Evolutionary conservation across 176 grass and related monocot genomes (phyloP).

Genomic region (Alloteropsis semialata): DNA sequence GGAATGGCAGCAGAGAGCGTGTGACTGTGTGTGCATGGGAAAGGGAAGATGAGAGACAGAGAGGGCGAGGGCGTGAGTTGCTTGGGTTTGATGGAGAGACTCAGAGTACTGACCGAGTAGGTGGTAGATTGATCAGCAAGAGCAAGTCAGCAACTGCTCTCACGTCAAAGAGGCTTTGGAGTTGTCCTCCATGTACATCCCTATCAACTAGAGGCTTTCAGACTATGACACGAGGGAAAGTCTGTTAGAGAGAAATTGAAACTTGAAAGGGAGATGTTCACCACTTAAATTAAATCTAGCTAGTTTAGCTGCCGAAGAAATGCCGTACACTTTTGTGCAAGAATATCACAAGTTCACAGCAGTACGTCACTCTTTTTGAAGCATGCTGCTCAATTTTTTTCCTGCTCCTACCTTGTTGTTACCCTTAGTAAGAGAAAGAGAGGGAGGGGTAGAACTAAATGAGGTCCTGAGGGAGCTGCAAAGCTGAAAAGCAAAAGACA

Average conservation of each 20-base stretch:
- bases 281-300: constrained; percentile 2
- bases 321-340: not conserved
- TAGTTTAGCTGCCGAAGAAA: constrained; percentile 16
- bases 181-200: constrained; percentile 5
- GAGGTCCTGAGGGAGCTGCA: constrained; percentile 35
- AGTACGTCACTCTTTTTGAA: constrained; percentile 1
- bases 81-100: not conserved
- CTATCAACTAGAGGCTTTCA: constrained; percentile 29
- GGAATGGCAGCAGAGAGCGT: constrained; percentile 18
- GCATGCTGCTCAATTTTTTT: not conserved
- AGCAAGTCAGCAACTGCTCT: not conserved
- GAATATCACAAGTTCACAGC: not conserved
- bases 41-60: constrained; percentile 5
- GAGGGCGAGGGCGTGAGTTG: not conserved
- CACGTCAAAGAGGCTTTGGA: constrained; percentile 31
- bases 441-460: not conserved
- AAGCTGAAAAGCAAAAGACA: constrained; percentile 90
- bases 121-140: not conserved
- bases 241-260: not conserved
- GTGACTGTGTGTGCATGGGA: constrained; percentile 3
- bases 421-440: constrained; percentile 9
- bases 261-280: not conserved
- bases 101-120: not conserved
- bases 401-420: not conserved
- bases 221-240: constrained; percentile 13